phyloP scores from a whole-genome alignment of 1,139 yeast species.

The Williopsis jadinii region DNA sequence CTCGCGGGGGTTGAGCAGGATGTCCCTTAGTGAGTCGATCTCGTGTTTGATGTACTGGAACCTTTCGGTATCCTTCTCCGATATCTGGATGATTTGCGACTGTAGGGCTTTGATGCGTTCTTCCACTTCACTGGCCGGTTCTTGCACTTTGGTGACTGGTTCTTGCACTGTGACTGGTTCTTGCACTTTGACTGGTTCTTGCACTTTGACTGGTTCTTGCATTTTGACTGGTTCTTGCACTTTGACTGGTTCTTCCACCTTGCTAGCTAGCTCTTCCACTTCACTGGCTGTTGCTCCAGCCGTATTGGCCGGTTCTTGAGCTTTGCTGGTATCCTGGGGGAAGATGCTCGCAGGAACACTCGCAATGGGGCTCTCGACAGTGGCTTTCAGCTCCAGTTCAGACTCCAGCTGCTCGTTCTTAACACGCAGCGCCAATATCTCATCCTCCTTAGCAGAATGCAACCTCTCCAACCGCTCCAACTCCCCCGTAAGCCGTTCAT shows the following conservation, averaged over 20 bases:
- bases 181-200: too few relatives aligned
- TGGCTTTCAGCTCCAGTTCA: too few relatives aligned
- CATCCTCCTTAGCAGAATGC: not conserved
- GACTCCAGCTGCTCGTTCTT: too few relatives aligned
- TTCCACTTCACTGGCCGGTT: constrained; percentile 5
- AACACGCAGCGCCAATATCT: not conserved
- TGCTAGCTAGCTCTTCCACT: too few relatives aligned
- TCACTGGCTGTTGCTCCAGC: too few relatives aligned
- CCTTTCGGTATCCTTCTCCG: constrained; percentile 7
- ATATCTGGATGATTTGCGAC: constrained; percentile 4
- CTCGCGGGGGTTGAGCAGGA: not conserved
- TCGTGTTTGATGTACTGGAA: constrained; percentile 16
- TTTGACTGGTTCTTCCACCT: too few relatives aligned
- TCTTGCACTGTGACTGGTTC: not conserved
- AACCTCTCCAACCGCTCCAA: constrained; percentile 2
- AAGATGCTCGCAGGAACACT: too few relatives aligned
- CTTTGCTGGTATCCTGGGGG: too few relatives aligned
- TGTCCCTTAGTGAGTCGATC: constrained; percentile 15
- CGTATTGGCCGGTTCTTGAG: not conserved
- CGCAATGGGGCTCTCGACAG: too few relatives aligned
- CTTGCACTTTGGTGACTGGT: not conserved
- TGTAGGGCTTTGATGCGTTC: constrained; percentile 10
- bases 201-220: too few relatives aligned
- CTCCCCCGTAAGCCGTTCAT: constrained; percentile 11
- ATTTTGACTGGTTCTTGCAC: too few relatives aligned